phyloP scores from a whole-genome alignment of 2,329 filamentous ascomycete genomes.

The Akanthomyces muscarius region DNA sequence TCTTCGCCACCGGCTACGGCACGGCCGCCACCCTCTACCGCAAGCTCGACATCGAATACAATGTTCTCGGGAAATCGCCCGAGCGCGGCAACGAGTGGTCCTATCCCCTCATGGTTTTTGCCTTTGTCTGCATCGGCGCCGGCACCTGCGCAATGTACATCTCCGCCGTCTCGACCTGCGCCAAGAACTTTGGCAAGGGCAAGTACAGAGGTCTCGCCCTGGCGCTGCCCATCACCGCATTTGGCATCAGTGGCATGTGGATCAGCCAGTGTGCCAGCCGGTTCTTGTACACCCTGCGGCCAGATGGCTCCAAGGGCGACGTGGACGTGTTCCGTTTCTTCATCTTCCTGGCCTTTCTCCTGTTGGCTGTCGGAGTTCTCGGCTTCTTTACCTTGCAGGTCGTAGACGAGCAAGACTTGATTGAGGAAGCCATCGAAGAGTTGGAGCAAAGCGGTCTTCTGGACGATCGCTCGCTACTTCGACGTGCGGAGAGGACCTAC shows the following conservation, averaged over 20 bases:
- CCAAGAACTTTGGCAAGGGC: slow-evolving; percentile 94
- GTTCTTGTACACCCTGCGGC: slow-evolving; percentile 65
- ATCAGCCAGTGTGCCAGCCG: slow-evolving; percentile 82
- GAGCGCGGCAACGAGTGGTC: slow-evolving; percentile 55
- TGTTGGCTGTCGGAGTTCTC: slow-evolving; percentile 66
- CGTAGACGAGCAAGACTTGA: slow-evolving; percentile 80
- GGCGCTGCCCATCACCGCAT: slow-evolving; percentile 84
- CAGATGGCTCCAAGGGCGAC: slow-evolving; percentile 60
- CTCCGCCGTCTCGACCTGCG: slow-evolving; percentile 85
- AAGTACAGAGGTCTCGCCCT: slow-evolving; percentile 85
- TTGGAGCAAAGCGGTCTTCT: slow-evolving; percentile 84
- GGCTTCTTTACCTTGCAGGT: slow-evolving; percentile 72
- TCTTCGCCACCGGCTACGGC: slow-evolving; percentile 80
- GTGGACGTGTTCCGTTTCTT: slow-evolving; percentile 83
- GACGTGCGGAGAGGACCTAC: slow-evolving; percentile 54
- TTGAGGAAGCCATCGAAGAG: slow-evolving; percentile 85
- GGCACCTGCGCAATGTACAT: slow-evolving; percentile 89
- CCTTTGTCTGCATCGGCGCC: slow-evolving; percentile 78
- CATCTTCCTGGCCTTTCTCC: slow-evolving; percentile 71
- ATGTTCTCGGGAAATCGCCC: slow-evolving; percentile 30
- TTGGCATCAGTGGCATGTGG: slow-evolving; percentile 94
- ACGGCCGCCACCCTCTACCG: slow-evolving; percentile 76
- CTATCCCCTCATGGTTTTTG: slow-evolving; percentile 77
- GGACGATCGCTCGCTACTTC: slow-evolving; percentile 69
- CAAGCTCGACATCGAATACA: slow-evolving; percentile 45